Percentiles rank a stretch among this genome's conserved stretches.
Evolutionary conservation across 805 yeast genomes (phyloP).

Genomic region (Tetrapisispora taiwanensis): DNA sequence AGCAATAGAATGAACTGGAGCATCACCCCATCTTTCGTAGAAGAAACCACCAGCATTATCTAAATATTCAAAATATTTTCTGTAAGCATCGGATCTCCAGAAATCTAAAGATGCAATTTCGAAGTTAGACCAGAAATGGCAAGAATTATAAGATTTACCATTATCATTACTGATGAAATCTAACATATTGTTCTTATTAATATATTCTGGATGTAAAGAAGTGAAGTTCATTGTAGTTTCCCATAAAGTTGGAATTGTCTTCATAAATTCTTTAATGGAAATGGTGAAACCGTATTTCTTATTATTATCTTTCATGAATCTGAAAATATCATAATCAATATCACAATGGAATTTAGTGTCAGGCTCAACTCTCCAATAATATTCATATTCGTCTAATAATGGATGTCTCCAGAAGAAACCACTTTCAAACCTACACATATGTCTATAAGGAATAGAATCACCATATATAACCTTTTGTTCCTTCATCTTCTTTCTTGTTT

Average conservation of each 20-base stretch:
- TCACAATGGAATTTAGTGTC: constrained; percentile 66
- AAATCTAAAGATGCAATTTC: constrained; percentile 69
- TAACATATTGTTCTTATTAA: constrained; percentile 54
- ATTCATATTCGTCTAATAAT: constrained; percentile 57
- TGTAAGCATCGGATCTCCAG: constrained; percentile 63
- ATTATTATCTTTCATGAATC: constrained; percentile 66
- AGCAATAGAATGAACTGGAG: constrained; percentile 78
- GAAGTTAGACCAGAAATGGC: constrained; percentile 85
- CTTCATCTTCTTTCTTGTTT: constrained; percentile 41
- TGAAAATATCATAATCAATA: constrained; percentile 68
- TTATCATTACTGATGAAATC: constrained; percentile 62
- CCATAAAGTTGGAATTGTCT: constrained; percentile 76
- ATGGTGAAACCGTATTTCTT: constrained; percentile 72
- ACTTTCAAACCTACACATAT: constrained; percentile 84
- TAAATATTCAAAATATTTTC: constrained; percentile 53
- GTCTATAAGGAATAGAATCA: constrained; percentile 63
- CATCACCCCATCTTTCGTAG: constrained; percentile 90
- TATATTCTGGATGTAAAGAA: constrained; percentile 44
- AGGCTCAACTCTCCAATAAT: constrained; percentile 94
- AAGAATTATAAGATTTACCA: constrained; percentile 67
- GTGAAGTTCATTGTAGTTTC: constrained; percentile 56
- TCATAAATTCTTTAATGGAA: constrained; percentile 57
- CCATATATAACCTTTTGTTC: constrained; percentile 58
- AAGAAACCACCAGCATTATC: constrained; percentile 74
- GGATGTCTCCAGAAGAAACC: constrained; percentile 77